A percentile compares a stretch with the other conserved stretches of the same genome.
Evolutionary conservation across 768 basidiomycete species (phyloP).

Genomic region (Macrocybe gigantea): DNA sequence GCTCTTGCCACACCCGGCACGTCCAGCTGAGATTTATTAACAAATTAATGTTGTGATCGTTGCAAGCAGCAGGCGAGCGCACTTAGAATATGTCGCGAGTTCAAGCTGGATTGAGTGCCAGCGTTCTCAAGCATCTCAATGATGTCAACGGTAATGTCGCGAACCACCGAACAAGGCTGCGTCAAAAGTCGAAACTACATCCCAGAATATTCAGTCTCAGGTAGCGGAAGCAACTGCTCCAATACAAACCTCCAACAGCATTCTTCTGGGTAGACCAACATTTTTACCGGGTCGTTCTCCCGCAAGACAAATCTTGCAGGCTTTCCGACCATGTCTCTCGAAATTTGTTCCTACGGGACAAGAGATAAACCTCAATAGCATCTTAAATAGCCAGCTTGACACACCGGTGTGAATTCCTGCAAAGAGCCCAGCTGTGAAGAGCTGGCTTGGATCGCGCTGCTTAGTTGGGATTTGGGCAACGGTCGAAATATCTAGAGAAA

Average conservation of each 20-base stretch:
- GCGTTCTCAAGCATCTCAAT: slow-evolving; percentile 49
- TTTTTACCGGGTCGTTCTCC: slow-evolving; percentile 45
- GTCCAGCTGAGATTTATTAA: slow-evolving; percentile 48
- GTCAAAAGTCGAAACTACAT: slow-evolving; percentile 64
- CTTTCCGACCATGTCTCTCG: too few species aligned
- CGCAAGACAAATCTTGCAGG: slow-evolving; percentile 26
- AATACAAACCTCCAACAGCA: slow-evolving; percentile 62
- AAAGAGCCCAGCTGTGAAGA: too few species aligned
- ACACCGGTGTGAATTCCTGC: too few species aligned
- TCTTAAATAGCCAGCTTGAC: too few species aligned
- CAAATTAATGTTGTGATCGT: slow-evolving; percentile 3
- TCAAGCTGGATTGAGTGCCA: slow-evolving; percentile 38
- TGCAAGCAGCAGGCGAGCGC: slow-evolving; percentile 19
- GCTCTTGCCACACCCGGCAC: slow-evolving; percentile 77
- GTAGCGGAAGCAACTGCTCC: not conserved
- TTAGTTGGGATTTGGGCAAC: too few species aligned
- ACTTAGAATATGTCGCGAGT: slow-evolving; percentile 63
- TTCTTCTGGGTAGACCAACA: slow-evolving; percentile 69
- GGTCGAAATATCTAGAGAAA: too few species aligned
- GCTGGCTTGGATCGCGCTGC: too few species aligned
- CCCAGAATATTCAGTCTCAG: not conserved
- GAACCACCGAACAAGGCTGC: slow-evolving; percentile 65
- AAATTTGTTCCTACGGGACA: too few species aligned
- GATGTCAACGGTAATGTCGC: slow-evolving; percentile 57
- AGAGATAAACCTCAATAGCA: too few species aligned